Conservation (phyloP, 2,329 filamentous ascomycete genomes). For the Camptophora hylomeconis region DNA sequence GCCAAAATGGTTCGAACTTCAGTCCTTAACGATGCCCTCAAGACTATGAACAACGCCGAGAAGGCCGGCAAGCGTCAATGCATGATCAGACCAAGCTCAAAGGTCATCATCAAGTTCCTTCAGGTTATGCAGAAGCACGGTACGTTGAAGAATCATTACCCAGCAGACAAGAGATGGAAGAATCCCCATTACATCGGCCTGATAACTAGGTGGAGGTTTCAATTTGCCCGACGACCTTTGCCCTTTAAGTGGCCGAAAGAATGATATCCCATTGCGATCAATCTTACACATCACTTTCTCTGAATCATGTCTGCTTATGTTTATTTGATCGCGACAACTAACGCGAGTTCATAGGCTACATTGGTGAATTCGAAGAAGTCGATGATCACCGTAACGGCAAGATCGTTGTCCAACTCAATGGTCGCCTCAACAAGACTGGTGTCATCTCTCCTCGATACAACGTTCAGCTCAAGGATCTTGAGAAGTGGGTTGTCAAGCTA, state of each 20-base stretch:
- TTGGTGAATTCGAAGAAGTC: constrained; percentile 98
- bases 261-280: constrained; percentile 53
- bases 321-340: constrained; percentile 77
- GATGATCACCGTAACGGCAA: constrained; percentile 99
- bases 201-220: constrained; percentile 99
- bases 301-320: constrained; percentile 69
- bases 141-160: constrained; percentile 45
- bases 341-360: constrained; percentile 63
- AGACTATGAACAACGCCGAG: constrained; percentile 99
- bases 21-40: constrained; percentile 98
- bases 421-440: constrained; percentile 97
- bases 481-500: constrained; percentile 99
- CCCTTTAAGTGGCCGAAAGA: constrained; percentile 99
- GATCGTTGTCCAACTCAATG: constrained; percentile 99
- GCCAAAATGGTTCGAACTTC: constrained; percentile 96
- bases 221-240: constrained; percentile 68
- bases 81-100: constrained; percentile 92
- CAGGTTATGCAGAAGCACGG: constrained; percentile 99
- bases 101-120: constrained; percentile 99
- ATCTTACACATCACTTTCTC: constrained; percentile 82
- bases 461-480: constrained; percentile 90
- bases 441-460: constrained; percentile 99
- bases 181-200: constrained; percentile 51
- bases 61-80: constrained; percentile 99
- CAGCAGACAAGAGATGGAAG: constrained; percentile 10